These are phyloP conservation scores for Thelonectria rubi DNA, from an alignment of 2,329 filamentous ascomycete genomes.

Conservation along the genomic window DNA sequence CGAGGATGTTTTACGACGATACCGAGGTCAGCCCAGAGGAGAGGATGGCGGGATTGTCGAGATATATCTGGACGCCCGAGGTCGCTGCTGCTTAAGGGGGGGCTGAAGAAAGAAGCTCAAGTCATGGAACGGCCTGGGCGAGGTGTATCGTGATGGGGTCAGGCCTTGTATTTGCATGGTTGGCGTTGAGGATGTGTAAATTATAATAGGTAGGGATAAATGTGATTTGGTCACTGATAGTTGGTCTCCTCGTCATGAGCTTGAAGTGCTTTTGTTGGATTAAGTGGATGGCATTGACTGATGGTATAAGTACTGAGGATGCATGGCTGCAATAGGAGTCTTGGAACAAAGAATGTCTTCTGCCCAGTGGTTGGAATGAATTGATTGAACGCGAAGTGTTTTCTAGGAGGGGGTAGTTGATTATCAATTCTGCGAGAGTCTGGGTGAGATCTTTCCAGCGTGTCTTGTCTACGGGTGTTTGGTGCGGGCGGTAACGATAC, in stretches of 20 bases:
- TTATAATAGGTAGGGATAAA: slow-evolving; percentile 32
- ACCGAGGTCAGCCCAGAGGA: slow-evolving; percentile 86
- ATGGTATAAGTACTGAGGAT: too few relatives aligned
- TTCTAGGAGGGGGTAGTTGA: too few relatives aligned
- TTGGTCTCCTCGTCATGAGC: background rate
- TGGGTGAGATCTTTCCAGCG: too few relatives aligned
- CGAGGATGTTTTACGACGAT: slow-evolving; percentile 82
- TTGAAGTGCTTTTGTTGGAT: too few relatives aligned
- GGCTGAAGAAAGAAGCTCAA: slow-evolving; percentile 1
- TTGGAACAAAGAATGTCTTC: too few relatives aligned
- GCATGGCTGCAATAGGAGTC: too few relatives aligned
- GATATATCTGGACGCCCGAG: slow-evolving; percentile 69
- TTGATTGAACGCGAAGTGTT: too few relatives aligned
- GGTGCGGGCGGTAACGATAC: too few relatives aligned
- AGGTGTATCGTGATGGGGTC: slow-evolving; percentile 16
- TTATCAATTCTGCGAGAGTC: too few relatives aligned
- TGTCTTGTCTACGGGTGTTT: too few relatives aligned
- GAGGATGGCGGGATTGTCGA: slow-evolving; percentile 81
- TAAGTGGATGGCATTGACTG: too few relatives aligned
- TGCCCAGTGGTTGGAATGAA: too few relatives aligned
- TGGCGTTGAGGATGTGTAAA: slow-evolving; percentile 41
- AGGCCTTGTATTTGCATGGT: slow-evolving; percentile 38
- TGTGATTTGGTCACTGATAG: slow-evolving; percentile 32
- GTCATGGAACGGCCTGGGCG: background rate
- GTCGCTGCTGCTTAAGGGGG: slow-evolving; percentile 29